These are phyloP conservation scores for Ceratocystis lukuohia DNA, from an alignment of 2,329 filamentous ascomycete genomes.

Conservation along the genomic window DNA sequence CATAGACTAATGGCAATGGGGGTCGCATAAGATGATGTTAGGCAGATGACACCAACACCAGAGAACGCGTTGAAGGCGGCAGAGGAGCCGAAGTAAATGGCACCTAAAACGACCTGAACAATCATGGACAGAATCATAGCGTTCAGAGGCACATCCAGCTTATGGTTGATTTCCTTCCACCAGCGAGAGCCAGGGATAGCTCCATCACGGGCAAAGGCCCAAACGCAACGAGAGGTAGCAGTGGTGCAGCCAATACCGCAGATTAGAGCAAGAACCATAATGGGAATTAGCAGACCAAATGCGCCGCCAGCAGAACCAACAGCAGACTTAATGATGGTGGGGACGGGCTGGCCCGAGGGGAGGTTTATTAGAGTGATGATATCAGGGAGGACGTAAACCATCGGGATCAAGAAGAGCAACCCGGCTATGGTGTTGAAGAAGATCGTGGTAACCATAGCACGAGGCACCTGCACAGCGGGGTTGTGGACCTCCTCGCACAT, in stretches of 20 bases:
- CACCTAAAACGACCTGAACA: slow-evolving; percentile 48
- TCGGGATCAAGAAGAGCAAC: slow-evolving; percentile 53
- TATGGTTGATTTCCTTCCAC: slow-evolving; percentile 50
- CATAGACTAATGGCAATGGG: slow-evolving; percentile 53
- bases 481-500: slow-evolving; percentile 62
- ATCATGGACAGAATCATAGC: slow-evolving; percentile 60
- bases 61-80: slow-evolving; percentile 63
- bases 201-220: slow-evolving; percentile 58
- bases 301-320: slow-evolving; percentile 47
- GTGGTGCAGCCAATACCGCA: slow-evolving; percentile 59
- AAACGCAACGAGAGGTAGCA: slow-evolving; percentile 52
- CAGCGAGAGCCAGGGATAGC: slow-evolving; percentile 49
- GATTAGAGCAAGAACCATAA: slow-evolving; percentile 52
- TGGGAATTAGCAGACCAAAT: slow-evolving; percentile 48
- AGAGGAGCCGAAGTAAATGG: slow-evolving; percentile 56
- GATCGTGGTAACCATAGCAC: slow-evolving; percentile 57
- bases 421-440: slow-evolving; percentile 53
- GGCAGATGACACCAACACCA: slow-evolving; percentile 54
- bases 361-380: slow-evolving; percentile 41
- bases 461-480: slow-evolving; percentile 54
- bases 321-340: slow-evolving; percentile 48
- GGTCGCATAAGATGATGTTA: slow-evolving; percentile 54
- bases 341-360: slow-evolving; percentile 47
- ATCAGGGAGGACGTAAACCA: slow-evolving; percentile 56
- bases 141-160: slow-evolving; percentile 52